Evolutionary conservation across 2,329 filamentous ascomycete species (phyloP), one percentile per base, ranked within the genome.

Genomic region (Beauveria varroae): DNA sequence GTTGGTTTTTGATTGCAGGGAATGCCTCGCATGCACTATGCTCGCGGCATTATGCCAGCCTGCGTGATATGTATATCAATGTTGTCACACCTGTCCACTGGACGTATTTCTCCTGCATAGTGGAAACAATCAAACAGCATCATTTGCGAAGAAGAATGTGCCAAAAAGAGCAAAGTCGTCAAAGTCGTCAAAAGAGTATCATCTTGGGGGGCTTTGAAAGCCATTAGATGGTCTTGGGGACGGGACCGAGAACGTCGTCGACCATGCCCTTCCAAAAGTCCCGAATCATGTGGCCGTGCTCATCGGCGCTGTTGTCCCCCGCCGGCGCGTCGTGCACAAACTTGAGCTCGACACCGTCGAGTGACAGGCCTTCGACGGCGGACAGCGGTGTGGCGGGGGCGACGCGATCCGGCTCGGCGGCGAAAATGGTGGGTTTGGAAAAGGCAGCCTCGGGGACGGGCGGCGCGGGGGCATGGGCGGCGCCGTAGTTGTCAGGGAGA

Each of bases 181-280:
- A 44, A 53, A 22, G 26, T 60, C 57, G 18, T 59, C 14, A 53
- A 26, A 60, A 16, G 37, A n/a, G 34, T 37, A 16, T 37, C 12
- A 5, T 37, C 12, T 37, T 37, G 34, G 34, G 3, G 30, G 34
- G 12, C 10, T 30, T 16, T 9, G 2, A 16, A 34, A 14, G 20
- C 37, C 24, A 46, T 55, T 55, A 61, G 41, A 49, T 41, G 37
- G 51, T 57, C 28, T 56, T 57, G 47, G 63, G 62, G 30, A 55
- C 37, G 26, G 54, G 43, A 2, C 72, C 68, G 20, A 75, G 62
- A 20, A 77, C 64, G 63, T 84, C 81, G 24, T 85, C 81, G n/a
- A 81, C 71, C 60, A 87, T 72, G 14, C 83, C 81, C 68, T 76
- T 79, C 80, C 81, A 85, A 55, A 87, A 65, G 67, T 83, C 80